These are phyloP conservation scores for Dianthus caryophyllus DNA, from an alignment of 148 eudicot genomes.

Conservation along the genomic window DNA sequence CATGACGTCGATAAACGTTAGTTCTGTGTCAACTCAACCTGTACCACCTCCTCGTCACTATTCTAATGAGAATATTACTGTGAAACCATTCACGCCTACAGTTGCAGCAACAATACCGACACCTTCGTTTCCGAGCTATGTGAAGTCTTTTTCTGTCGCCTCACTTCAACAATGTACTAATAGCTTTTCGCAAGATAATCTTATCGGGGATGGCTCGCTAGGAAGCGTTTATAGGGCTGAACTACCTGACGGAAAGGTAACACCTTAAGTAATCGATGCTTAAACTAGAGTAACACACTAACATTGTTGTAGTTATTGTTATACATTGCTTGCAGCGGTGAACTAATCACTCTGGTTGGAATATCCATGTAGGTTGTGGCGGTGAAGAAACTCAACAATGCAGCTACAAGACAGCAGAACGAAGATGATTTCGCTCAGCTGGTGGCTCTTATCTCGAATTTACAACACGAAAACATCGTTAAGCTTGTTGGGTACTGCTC, in stretches of 20 bases:
- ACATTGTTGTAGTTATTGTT: background rate
- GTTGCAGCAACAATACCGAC: conserved; percentile 19
- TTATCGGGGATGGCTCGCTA: conserved; percentile 70
- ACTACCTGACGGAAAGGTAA: conserved; percentile 74
- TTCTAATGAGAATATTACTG: conserved; percentile 37
- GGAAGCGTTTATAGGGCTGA: conserved; percentile 77
- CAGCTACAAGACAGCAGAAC: conserved; percentile 41
- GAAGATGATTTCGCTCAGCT: conserved; percentile 67
- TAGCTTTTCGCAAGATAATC: conserved; percentile 90
- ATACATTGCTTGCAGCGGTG: background rate
- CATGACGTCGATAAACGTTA: conserved; percentile 34
- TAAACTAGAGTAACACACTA: no score
- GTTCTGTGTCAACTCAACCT: conserved; percentile 29
- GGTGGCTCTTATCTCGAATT: conserved; percentile 49
- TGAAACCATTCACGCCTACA: conserved; percentile 42
- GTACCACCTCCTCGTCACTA: conserved; percentile 52
- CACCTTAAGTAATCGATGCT: background rate
- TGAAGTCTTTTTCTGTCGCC: conserved; percentile 62
- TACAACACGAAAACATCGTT: conserved; percentile 68
- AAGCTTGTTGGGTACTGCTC: conserved; percentile 77
- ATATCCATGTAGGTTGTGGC: conserved; percentile 53
- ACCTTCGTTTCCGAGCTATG: conserved; percentile 39
- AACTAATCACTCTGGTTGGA: background rate
- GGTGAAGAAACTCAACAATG: conserved; percentile 74
- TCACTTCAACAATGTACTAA: conserved; percentile 77